Percentiles rank a stretch among this genome's conserved stretches.
phyloP scores from a whole-genome alignment of 805 yeast genomes.

The Yamadazyma sp. region DNA sequence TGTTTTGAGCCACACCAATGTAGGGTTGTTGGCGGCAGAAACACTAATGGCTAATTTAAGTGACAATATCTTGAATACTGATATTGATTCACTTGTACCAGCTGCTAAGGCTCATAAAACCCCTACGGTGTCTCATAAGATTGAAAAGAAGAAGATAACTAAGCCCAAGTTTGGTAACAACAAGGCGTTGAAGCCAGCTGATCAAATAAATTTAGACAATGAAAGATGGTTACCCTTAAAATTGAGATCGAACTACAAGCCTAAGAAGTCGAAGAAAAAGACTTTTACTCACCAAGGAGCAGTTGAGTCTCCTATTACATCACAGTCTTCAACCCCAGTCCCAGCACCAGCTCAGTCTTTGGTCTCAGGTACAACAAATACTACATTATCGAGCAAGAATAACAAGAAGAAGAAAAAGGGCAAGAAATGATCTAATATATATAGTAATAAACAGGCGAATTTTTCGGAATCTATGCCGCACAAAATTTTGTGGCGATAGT shows the following conservation, averaged over 20 bases:
- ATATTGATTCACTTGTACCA: conserved; percentile 28
- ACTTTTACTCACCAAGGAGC: conserved; percentile 29
- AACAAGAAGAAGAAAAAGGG: conserved; percentile 28
- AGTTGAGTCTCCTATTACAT: conserved; percentile 16
- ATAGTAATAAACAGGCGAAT: too few species aligned
- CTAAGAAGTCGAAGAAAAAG: conserved; percentile 61
- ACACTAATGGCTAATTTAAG: conserved; percentile 18
- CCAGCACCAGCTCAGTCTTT: conserved; percentile 13
- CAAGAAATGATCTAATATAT: conserved; percentile 19
- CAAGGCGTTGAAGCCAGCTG: conserved; percentile 28
- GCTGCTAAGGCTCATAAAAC: background rate
- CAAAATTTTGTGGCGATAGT: background rate
- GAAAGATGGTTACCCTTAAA: conserved; percentile 93
- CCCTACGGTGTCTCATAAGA: conserved; percentile 13
- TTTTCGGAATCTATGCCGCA: too few species aligned
- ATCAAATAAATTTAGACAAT: conserved; percentile 34
- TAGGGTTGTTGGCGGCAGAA: conserved; percentile 23
- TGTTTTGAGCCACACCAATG: conserved; percentile 20
- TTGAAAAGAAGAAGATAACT: conserved; percentile 26
- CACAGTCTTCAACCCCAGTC: conserved; percentile 11
- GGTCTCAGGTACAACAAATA: too few species aligned
- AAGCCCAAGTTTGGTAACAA: conserved; percentile 28
- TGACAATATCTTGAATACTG: conserved; percentile 33
- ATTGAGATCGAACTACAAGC: conserved; percentile 80
- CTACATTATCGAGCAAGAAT: conserved; percentile 8